Base-by-base conservation (phyloP, 441 rosid species). In the Gossypium davidsonii region DNA sequence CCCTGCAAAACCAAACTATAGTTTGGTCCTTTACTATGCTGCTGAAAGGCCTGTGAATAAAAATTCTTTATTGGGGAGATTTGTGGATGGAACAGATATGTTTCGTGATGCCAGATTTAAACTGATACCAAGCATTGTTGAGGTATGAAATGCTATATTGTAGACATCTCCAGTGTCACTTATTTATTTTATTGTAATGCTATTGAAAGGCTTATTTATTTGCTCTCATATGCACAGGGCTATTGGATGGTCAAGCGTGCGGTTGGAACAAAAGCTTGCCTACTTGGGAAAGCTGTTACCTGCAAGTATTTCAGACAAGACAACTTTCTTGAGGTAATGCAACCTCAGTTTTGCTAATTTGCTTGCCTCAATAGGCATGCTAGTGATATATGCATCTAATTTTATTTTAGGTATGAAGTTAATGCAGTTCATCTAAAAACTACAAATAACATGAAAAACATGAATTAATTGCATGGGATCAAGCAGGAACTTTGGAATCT, bases 201-300 rank as follows among this genome's bases (percentile, higher is more conserved):
- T 26, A 42, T 6, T 52, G 48, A 26, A 46, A 12, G 46, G 57
- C 56, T 70, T 11, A 62, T 77, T 70, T 11, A 62, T 77, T 12
- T 42, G 42, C 37, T 74, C 82, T 34, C 39, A 55, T 57, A 20
- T 26, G 26, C 61, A 68, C 51, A 65, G 96, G 96, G 96, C 57
- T 90, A 90, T 52, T 90, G 96, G 93, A 90, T 90, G 93, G 96
- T 90, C 74, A 90, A 90, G 83, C 91, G 96, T 68, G 91, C 96
- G 0, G 96, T 90, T 70, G 96, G 93, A 67, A 83, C 93, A 49
- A 90, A 90, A 85, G 96, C 77, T 18, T 74, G 77, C 58, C 52
- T 74, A 26, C 77, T 74, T 66, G 99, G 99, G 58, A 96, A 96
- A 85, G 99, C 99, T 72, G 98, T 96, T 70, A 93, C 98, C 53